Base-by-base conservation (phyloP, 75 land plant species). In the Cupressus sempervirens region DNA sequence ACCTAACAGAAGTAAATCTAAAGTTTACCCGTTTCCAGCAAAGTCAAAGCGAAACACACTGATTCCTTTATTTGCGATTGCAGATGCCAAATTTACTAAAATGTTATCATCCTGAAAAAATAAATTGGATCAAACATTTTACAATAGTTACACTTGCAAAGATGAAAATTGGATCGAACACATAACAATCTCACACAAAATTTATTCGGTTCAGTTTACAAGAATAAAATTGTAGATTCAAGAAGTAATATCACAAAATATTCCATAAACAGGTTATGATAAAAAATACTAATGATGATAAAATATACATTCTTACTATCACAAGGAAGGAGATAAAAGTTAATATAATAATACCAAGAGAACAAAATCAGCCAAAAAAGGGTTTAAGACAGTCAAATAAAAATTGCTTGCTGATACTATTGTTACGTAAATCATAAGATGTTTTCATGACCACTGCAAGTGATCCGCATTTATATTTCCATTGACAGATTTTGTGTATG, bases 31-130 rank as follows among this genome's bases (percentile, higher is more conserved):
- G 81, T 92, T 92, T 29, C 93, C 93, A 82, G 93, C 86, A 76
- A 92, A 92, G 87, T 92, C 93, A 83, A 92, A 92, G n/a, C 94
- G 65, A 76, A 86, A 89, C 43, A 82, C 43, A 76, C 89, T 86
- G 20, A 84, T 29, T 26, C 87, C 89, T 36, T 81, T 86, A 36
- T 34, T 77, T 35, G 79, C 65, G 23, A 92, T 76, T 32, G 91
- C 75, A 43, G 62, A 38, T 80, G 93, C 84, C 76, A 91, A n/a
- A 73, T 48, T 62, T 15, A 46, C 48, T 36, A 90, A 73, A 29
- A 88, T 85, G 16, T 29, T 62, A 70, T 81, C 83, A 23, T 87
- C 87, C 84, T 88, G 80, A 85, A 14, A 82, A 45, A 30, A 79
- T n/a, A 43, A 45, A 79, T 18, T 36, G 7, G 20, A 48, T n/a